Conservation (phyloP, 768 basidiomycete genomes). For the Pholiota conissans region DNA sequence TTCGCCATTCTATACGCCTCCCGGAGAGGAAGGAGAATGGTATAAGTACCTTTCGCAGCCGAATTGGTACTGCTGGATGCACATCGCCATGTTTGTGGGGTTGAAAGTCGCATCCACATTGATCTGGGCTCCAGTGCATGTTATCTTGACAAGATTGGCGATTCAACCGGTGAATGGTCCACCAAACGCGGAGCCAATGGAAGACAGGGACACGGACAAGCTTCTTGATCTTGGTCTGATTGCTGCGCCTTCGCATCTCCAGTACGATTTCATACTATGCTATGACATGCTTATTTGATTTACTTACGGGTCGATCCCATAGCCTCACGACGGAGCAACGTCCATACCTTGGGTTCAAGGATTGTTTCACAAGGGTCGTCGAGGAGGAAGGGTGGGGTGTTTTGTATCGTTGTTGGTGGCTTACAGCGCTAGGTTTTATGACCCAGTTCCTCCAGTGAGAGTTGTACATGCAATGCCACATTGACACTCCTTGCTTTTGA, state of each 20-base stretch:
- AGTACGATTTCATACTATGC: neutral
- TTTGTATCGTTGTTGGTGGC: conserved; percentile 18
- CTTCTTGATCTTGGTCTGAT: neutral
- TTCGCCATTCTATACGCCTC: conserved; percentile 2
- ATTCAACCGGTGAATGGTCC: conserved; percentile 11
- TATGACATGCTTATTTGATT: neutral
- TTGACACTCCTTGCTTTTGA: no score
- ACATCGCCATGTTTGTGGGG: neutral
- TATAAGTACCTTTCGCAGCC: conserved; percentile 1
- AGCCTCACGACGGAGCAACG: conserved; percentile 14
- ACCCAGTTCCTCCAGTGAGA: conserved; percentile 1
- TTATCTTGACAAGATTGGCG: conserved; percentile 12
- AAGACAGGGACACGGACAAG: conserved; percentile 9
- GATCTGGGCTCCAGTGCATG: conserved; percentile 12
- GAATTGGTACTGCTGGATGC: conserved; percentile 1
- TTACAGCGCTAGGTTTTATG: conserved; percentile 14
- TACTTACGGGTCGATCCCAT: neutral
- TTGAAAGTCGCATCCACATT: neutral
- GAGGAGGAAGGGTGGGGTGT: conserved; percentile 18
- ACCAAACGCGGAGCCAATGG: neutral
- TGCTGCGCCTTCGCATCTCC: neutral
- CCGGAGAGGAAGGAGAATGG: neutral
- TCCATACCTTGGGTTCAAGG: conserved; percentile 12
- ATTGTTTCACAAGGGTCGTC: conserved; percentile 14
- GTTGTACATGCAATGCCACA: no score